Evolutionary conservation across 495 filamentous ascomycete species (phyloP), one percentile per base, ranked within the genome.

Genomic region (Annulohypoxylon bovei): DNA sequence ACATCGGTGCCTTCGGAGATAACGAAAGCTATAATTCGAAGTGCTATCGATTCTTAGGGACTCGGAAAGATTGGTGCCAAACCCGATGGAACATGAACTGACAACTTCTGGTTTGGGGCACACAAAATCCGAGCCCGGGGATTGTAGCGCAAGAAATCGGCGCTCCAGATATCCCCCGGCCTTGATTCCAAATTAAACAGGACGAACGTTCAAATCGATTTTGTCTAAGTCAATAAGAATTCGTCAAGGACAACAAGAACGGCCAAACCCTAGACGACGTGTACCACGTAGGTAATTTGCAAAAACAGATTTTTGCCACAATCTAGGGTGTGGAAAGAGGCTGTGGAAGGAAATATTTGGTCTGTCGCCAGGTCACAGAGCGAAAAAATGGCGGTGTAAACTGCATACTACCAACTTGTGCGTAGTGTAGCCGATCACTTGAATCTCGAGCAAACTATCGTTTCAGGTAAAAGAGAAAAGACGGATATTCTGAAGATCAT

Each of bases 301-400:
- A 11, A 39, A 14, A 56, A 8, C 7, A 42, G n/a, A 42, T 39
- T 33, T 33, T 56, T 56, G 53, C 53, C 53, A 56, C 53, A 18
- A 20, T 39, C 49, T 6, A 33, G 27, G 49, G 44, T 49, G 20
- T 46, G 18, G 39, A 12, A 14, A 25, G 20, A 47, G 44, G 44
- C 22, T 23, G 23, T 22, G 22, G 22, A 11, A 47, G 8, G 44
- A 20, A 6, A 18, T 18, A 18, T 42, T 7, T 52, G 47, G 22
- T 30, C 47, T 52, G 16, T 27, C 30, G 52, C 52, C 30, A 55
- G 52, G 22, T 55, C 52, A 55, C 25, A 22, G 9, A 55, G 6
- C 12, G 18, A 20, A 11, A 9, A 33, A 30, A 35, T 33, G 52
- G 52, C 52, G 28, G 52, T 55, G 52, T 37, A 55, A 20, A 55